These are phyloP conservation scores for Zea luxurians DNA, from an alignment of 176 grass and related monocot species.

Conservation along the genomic window DNA sequence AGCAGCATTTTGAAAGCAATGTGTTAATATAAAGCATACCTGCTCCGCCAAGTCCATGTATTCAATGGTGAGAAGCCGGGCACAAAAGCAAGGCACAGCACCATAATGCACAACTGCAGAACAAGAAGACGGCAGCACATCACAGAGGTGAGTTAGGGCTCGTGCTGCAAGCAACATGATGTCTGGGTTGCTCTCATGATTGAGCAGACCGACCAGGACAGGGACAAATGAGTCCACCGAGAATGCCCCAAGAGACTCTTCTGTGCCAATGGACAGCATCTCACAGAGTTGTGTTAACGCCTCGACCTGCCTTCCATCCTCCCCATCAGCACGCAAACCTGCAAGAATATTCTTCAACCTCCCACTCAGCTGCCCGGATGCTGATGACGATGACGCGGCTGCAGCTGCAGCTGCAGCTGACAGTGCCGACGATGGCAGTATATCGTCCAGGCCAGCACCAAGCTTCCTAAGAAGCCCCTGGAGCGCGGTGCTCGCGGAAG, in stretches of 20 bases:
- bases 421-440: constrained; percentile 54
- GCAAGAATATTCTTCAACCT: constrained; percentile 67
- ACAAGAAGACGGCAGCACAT: constrained; percentile 75
- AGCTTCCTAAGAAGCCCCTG: constrained; percentile 82
- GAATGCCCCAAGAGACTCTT: constrained; percentile 67
- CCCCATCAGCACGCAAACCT: constrained; percentile 67
- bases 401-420: constrained; percentile 43
- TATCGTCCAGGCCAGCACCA: constrained; percentile 75
- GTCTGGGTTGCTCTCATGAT: constrained; percentile 76
- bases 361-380: constrained; percentile 48
- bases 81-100: constrained; percentile 81
- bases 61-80: constrained; percentile 83
- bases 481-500: constrained; percentile 70
- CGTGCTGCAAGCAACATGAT: constrained; percentile 86
- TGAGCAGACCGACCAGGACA: constrained; percentile 72
- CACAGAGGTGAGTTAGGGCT: constrained; percentile 72
- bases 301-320: constrained; percentile 70
- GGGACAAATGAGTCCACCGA: constrained; percentile 79
- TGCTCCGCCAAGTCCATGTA: constrained; percentile 95
- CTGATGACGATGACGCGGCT: constrained; percentile 34
- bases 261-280: constrained; percentile 81
- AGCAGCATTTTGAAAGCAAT: constrained; percentile 20
- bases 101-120: constrained; percentile 86
- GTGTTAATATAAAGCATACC: constrained; percentile 35
- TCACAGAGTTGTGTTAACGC: constrained; percentile 77